Evolutionary conservation across 2,329 filamentous ascomycete species (phyloP), one percentile per base, ranked within the genome.

Genomic region (Nothomitra cinnamomea): DNA sequence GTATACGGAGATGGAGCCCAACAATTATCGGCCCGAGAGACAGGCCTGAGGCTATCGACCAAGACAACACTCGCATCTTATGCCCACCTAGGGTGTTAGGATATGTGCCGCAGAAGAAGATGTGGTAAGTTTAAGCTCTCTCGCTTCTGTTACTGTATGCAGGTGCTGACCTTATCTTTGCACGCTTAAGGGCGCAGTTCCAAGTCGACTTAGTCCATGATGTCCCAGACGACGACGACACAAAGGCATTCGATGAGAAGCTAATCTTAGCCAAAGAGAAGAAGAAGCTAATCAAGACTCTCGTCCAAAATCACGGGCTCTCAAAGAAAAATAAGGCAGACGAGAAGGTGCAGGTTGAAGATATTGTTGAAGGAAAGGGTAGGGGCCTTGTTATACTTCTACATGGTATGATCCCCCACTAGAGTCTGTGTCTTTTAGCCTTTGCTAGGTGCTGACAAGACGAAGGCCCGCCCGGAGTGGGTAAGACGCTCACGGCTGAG

Each of bases 401-500:
- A 7, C 47, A 51, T 12, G 47, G 47, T 38, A 32, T 12, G 6
- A 24, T n/a, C n/a, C n/a, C n/a, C n/a, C n/a, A n/a, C n/a, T n/a
- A n/a, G n/a, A n/a, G n/a, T n/a, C n/a, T n/a, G n/a, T n/a, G n/a
- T n/a, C n/a, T n/a, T n/a, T n/a, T n/a, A n/a, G n/a, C n/a, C n/a
- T n/a, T n/a, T n/a, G n/a, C n/a, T n/a, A n/a, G n/a, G n/a, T n/a
- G n/a, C n/a, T n/a, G n/a, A n/a, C n/a, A n/a, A n/a, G n/a, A n/a
- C n/a, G n/a, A n/a, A 32, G 47, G 47, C 6, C 47, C 47, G 7
- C 47, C 47, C 22, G 47, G 47, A 12, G 47, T 51, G 13, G 47
- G 47, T 5, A 51, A 51, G 22, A 51, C 47, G 40, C 15, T 35
- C n/a, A n/a, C n/a, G n/a, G n/a, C n/a, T n/a, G n/a, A n/a, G n/a